Percentiles rank a stretch among this genome's conserved stretches.
phyloP scores from a whole-genome alignment of 2,329 filamentous ascomycete genomes.

The Exophiala sp. region DNA sequence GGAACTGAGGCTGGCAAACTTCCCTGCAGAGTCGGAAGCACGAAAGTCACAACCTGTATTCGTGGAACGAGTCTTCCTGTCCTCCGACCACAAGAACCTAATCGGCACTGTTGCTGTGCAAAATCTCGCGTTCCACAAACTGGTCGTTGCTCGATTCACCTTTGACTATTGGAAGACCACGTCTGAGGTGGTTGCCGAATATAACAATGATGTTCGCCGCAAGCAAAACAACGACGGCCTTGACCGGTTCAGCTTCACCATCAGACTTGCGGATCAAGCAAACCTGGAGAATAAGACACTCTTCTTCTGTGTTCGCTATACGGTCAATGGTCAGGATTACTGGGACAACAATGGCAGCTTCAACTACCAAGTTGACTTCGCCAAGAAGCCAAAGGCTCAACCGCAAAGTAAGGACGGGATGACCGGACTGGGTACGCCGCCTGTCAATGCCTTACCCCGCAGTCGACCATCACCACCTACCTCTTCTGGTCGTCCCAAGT shows the following conservation, averaged over 20 bases:
- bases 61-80: constrained; percentile 80
- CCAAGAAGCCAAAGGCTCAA: constrained; percentile 64
- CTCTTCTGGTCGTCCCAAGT: constrained; percentile 48
- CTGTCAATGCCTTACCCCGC: constrained; percentile 55
- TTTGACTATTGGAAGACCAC: constrained; percentile 98
- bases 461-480: constrained; percentile 57
- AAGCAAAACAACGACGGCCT: constrained; percentile 57
- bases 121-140: constrained; percentile 85
- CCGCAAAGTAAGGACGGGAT: constrained; percentile 38
- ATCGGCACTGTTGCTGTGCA: constrained; percentile 77
- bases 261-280: constrained; percentile 83
- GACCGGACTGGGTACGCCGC: constrained; percentile 48
- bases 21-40: constrained; percentile 60
- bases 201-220: constrained; percentile 67
- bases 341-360: constrained; percentile 88
- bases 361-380: constrained; percentile 94
- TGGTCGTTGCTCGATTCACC: constrained; percentile 86
- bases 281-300: constrained; percentile 90
- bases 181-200: constrained; percentile 89
- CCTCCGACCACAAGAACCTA: constrained; percentile 77
- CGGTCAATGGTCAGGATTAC: constrained; percentile 72
- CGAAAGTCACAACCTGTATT: constrained; percentile 61
- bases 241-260: constrained; percentile 89
- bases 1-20: constrained; percentile 81
- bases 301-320: constrained; percentile 86